Base-by-base conservation (phyloP, 768 basidiomycete genomes). In the Scleroderma citrinum region DNA sequence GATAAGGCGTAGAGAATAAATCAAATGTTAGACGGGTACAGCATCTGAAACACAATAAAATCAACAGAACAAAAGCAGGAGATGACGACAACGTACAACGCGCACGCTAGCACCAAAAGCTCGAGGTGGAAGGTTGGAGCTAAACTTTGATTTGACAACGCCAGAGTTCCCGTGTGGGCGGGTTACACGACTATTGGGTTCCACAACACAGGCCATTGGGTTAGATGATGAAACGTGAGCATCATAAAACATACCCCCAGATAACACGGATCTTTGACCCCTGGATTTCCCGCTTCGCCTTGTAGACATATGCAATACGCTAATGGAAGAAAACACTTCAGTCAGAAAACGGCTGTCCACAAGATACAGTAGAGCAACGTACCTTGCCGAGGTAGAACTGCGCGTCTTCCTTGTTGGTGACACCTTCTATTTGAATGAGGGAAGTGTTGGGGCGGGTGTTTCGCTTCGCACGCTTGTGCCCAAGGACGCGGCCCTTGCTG, bases 361-460 rank as follows among this genome's bases (percentile, higher is more conserved):
- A 34, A 36, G 1, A 43, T 5, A 16, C 13, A 5, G 34, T 35
- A 23, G 6, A 44, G 8, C 40, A 21, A 63, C 81, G 60, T 59
- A 96, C 92, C 87, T 99, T 99, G 67, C 96, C 96, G 55, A 98
- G 83, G 81, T 99, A 99, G 73, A 93, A 95, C 68, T 92, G 86
- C 35, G 94, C 91, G 65, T 95, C 93, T 75, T 95, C 82, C 73
- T 93, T 90, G 63, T 74, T 85, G 56, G 83, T 81, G 49, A 97
- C 93, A 65, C 95, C 95, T 76, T 99, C 96, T 67, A 99, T 91
- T 73, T 95, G 92, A 63, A 99, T 72, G 61, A 99, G 85, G 47
- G 92, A 91, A 54, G 93, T 96, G 79, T 95, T 95, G 66, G 92
- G 93, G 66, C 86, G 81, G 50, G 87, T 79, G 81, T 98, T 97